Base-by-base conservation (phyloP, 345 rosid genomes). In the Cardiospermum halicacabum region DNA sequence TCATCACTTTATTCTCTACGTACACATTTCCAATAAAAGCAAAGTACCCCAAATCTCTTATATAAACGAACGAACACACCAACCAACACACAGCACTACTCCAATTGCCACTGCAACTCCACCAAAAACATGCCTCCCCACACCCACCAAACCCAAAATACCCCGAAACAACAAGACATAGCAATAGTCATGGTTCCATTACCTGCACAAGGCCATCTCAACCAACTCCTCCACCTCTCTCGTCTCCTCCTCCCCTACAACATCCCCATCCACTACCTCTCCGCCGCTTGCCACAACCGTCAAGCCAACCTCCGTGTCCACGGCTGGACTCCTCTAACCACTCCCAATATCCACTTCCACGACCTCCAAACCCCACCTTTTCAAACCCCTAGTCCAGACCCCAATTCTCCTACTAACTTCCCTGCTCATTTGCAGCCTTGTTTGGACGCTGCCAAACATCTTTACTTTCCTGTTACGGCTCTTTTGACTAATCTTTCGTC, bases 141-240 rank as follows among this genome's bases (percentile, higher is more conserved):
- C n/a, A n/a, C n/a, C n/a, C n/a, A n/a, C n/a, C 19, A 49, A 1
- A 2, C 0, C 58, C 62, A 32, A 26, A 30, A 21, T 49, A 9
- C n/a, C 11, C 43, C 16, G 12, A 22, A 47, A 15, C 16, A 32
- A 19, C 47, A 53, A 28, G 53, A 69, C 21, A 77, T 74, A 26
- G 68, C 62, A 5, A 78, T 74, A 13, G 78, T 82, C 1, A 72
- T 83, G 74, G 78, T 83, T n/a, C 87, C 87, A 11, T 72, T 80
- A n/a, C 87, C 84, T 10, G 80, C 81, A 6, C 84, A 83, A 45
- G 87, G 84, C 63, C 87, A 83, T 50, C 79, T 83, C 37, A 80
- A 80, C 69, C 87, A 80, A 53, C 81, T 83, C 49, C 82, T 83
- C 60, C 84, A 82, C 0, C 84, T 83, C 56, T 83, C 84, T 56